These are phyloP conservation scores for Colletotrichum sp. DNA, from an alignment of 2,329 filamentous ascomycete genomes.

Conservation along the genomic window DNA sequence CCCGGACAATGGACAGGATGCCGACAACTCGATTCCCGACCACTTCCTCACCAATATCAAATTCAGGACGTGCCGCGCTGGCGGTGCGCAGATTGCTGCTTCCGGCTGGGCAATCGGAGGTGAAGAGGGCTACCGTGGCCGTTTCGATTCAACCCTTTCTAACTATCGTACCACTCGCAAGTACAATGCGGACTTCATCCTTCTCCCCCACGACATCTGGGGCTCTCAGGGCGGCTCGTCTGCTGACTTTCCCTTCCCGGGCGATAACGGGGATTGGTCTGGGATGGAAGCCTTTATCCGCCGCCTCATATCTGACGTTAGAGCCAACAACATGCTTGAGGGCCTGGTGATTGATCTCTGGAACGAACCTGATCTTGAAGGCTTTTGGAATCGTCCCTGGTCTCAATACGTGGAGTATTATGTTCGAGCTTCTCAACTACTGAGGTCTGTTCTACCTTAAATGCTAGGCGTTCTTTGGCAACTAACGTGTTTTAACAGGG, in stretches of 20 bases:
- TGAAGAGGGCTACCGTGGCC: background rate
- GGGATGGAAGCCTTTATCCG: background rate
- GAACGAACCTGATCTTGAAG: background rate
- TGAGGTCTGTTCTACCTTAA: background rate
- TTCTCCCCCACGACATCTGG: constrained; percentile 14
- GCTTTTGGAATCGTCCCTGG: background rate
- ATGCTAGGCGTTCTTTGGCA: background rate
- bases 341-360: background rate
- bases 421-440: background rate
- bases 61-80: background rate
- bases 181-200: background rate
- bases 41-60: background rate
- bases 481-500: background rate
- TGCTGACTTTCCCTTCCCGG: background rate
- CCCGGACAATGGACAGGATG: background rate
- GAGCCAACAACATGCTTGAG: background rate
- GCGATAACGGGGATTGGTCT: background rate
- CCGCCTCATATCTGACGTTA: background rate
- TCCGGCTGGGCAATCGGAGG: background rate
- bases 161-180: background rate
- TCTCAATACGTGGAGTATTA: background rate
- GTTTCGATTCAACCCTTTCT: background rate
- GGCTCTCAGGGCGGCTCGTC: background rate
- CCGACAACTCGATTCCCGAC: background rate
- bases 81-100: background rate